A percentile compares a stretch with the other conserved stretches of the same genome.
phyloP scores from a whole-genome alignment of 2,329 filamentous ascomycete species.

The Colletotrichum coccodes region DNA sequence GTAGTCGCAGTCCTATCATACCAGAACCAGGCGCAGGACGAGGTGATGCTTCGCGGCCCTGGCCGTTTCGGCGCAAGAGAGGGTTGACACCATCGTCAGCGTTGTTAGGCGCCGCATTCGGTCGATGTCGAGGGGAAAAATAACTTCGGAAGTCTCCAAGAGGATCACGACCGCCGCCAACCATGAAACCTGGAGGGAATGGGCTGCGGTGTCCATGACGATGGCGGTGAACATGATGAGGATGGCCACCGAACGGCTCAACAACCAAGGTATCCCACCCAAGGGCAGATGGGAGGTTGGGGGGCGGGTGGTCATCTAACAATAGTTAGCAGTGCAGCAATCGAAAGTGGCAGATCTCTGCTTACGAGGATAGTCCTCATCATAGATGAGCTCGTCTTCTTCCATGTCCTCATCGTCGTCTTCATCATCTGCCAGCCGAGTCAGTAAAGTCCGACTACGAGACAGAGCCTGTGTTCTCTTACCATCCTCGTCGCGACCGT shows the following conservation, averaged over 20 bases:
- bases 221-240: constrained; percentile 61
- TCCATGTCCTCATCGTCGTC: constrained; percentile 79
- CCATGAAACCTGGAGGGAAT: constrained; percentile 67
- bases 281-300: constrained; percentile 56
- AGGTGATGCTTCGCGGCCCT: constrained; percentile 56
- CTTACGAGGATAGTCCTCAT: constrained; percentile 68
- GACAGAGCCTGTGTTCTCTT: constrained; percentile 31
- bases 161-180: constrained; percentile 64
- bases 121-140: constrained; percentile 62
- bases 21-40: constrained; percentile 60
- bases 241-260: constrained; percentile 59
- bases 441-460: constrained; percentile 32
- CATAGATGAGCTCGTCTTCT: constrained; percentile 73
- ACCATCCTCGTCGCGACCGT: constrained; percentile 70
- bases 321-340: constrained; percentile 10
- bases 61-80: constrained; percentile 74
- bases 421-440: constrained; percentile 49
- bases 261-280: constrained; percentile 68
- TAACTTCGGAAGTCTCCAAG: constrained; percentile 61
- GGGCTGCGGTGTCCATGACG: constrained; percentile 66
- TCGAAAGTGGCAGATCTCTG: neutral
- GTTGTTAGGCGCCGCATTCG: constrained; percentile 62
- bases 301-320: constrained; percentile 55
- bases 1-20: constrained; percentile 64
- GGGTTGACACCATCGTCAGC: constrained; percentile 89